Evolutionary conservation across 2,329 filamentous ascomycete genomes (phyloP), one percentile per base, ranked within the genome.

Genomic region (Sclerotinia sclerotiorum): DNA sequence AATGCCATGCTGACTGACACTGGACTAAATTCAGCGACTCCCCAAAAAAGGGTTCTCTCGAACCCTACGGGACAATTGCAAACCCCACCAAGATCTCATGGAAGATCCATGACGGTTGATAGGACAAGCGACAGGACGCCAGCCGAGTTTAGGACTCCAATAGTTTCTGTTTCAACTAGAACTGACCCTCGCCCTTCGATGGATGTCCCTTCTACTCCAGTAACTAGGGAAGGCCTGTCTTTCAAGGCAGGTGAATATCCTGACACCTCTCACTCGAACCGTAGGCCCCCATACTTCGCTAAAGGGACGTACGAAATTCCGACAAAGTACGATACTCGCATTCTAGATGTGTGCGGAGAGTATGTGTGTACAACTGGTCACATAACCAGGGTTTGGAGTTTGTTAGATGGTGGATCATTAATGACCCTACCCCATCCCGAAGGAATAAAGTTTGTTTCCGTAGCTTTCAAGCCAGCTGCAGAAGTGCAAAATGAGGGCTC

Each of bases 301-400:
- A 84, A 88, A 54, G 90, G 91, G 0, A 85, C 86, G n/a, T 85
- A 84, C 64, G 91, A 94, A 71, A 94, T 99, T 68, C 80, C 85
- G 42, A 94, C 91, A 3, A 93, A 92, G 74, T 95, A 97, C 73
- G 95, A 98, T 71, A 91, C 92, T 6, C 89, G 93, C 54, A 83
- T 93, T 42, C 89, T 97, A 76, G 94, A 95, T 71, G 88, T 97
- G 3, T 97, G 92, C 77, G 95, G 95, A 10, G 90, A 94, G 72
- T 89, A 90, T 73, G 88, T 95, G 10, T 97, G 93, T 77, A 94
- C 94, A 0, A 92, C 91, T 21, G 95, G 94, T 6, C 90, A 91
- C 71, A 84, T 95, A 70, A 98, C 94, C 1, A 87, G 92, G 70
- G 92, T 94, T 0, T 99, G 95, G 94, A 94, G 89, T 77, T 79